Evolutionary conservation across 2,329 filamentous ascomycete genomes (phyloP).

Genomic region (Pestalotiopsis sp.): DNA sequence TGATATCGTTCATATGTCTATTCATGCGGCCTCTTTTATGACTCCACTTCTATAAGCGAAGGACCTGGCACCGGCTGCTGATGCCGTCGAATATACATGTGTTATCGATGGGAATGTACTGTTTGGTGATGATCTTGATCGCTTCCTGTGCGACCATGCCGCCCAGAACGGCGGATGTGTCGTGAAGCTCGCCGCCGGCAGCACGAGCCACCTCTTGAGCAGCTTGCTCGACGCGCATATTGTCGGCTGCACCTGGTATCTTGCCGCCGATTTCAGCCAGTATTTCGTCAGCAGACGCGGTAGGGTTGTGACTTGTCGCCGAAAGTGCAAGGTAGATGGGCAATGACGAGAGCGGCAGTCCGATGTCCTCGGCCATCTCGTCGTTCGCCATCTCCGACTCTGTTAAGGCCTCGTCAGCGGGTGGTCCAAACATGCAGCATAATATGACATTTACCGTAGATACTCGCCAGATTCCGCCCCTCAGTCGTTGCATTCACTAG

Average conservation of each 20-base stretch:
- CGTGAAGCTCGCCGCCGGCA: slow-evolving; percentile 85
- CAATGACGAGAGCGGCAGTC: slow-evolving; percentile 60
- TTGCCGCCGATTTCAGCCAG: slow-evolving; percentile 44
- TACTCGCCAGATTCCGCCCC: slow-evolving; percentile 49
- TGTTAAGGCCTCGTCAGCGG: slow-evolving; percentile 32
- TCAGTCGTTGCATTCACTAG: slow-evolving; percentile 65
- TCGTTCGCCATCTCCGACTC: slow-evolving; percentile 58
- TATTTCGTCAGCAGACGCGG: slow-evolving; percentile 55
- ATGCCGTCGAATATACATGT: slow-evolving; percentile 73
- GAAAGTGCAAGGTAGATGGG: slow-evolving; percentile 70
- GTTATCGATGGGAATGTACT: slow-evolving; percentile 73
- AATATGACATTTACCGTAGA: slow-evolving; percentile 50
- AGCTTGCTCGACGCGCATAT: slow-evolving; percentile 53
- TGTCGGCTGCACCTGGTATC: slow-evolving; percentile 48
- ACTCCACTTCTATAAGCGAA: slow-evolving; percentile 46
- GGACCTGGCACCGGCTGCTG: slow-evolving; percentile 59
- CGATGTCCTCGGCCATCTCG: slow-evolving; percentile 48
- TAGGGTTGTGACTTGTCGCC: slow-evolving; percentile 49
- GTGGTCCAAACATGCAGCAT: slow-evolving; percentile 16
- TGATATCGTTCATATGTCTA: slow-evolving; percentile 16
- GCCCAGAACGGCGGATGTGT: slow-evolving; percentile 83
- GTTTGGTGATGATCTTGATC: slow-evolving; percentile 82
- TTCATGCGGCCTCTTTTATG: slow-evolving; percentile 19
- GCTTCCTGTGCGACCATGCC: slow-evolving; percentile 96
- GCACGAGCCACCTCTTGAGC: slow-evolving; percentile 74